A percentile compares a stretch with the other conserved stretches of the same genome.
phyloP scores from a whole-genome alignment of 2,329 filamentous ascomycete genomes.

The Fusarium coffeatum region DNA sequence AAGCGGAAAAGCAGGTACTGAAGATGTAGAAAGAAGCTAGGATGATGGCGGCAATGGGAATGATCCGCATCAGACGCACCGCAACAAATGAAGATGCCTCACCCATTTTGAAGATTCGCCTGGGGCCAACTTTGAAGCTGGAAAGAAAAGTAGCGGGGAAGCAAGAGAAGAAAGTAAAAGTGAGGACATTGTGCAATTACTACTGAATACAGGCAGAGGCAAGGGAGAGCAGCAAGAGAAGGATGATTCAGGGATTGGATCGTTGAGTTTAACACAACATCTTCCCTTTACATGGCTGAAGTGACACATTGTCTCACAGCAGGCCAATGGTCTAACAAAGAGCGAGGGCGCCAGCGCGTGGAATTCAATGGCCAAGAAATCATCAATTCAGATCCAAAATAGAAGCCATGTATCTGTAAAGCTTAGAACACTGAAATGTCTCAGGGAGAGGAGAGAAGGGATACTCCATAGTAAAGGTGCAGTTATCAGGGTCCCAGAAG shows the following conservation, averaged over 20 bases:
- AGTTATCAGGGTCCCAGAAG: neutral
- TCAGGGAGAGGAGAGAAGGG: neutral
- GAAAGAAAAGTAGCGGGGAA: neutral
- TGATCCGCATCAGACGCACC: neutral
- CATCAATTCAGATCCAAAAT: neutral
- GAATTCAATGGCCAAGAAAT: neutral
- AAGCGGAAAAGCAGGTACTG: neutral
- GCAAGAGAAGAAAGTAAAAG: neutral
- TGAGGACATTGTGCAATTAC: neutral
- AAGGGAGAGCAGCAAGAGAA: neutral
- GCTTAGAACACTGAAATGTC: neutral
- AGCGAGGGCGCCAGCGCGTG: neutral
- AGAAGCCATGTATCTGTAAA: neutral
- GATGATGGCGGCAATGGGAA: neutral
- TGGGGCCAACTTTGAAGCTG: too few relatives aligned
- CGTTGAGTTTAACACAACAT: neutral
- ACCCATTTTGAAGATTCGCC: neutral
- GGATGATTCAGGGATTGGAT: neutral
- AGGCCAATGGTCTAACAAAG: neutral
- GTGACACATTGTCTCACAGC: slow-evolving; percentile 11
- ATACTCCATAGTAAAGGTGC: neutral
- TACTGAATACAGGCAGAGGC: neutral
- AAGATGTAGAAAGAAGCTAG: slow-evolving; percentile 2
- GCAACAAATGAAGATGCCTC: slow-evolving; percentile 1
- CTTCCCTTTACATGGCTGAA: slow-evolving; percentile 14